Conservation (phyloP, 805 yeast genomes). For the Wickerhamiella brachini region DNA sequence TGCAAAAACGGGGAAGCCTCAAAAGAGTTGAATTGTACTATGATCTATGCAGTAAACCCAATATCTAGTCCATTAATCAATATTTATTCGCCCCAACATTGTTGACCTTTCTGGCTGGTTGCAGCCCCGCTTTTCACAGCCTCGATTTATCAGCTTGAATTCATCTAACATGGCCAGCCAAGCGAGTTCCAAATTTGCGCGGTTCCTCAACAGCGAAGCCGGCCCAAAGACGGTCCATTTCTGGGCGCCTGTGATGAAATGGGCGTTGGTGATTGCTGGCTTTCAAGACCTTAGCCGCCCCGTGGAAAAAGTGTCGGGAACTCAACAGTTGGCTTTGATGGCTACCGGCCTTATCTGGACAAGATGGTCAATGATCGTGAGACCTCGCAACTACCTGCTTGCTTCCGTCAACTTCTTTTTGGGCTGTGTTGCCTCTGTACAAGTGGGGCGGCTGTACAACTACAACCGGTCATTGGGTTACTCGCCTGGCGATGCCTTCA, state of each 20-base stretch:
- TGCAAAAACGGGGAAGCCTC: too few relatives aligned
- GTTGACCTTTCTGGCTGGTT: not conserved
- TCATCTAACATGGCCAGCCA: conserved; percentile 10
- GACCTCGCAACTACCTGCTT: conserved; percentile 70
- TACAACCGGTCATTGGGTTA: conserved; percentile 60
- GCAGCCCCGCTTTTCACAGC: not conserved
- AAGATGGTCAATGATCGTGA: conserved; percentile 91
- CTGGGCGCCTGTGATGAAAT: conserved; percentile 56
- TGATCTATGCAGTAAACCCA: too few relatives aligned
- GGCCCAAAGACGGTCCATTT: conserved; percentile 97
- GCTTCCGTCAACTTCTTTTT: conserved; percentile 92
- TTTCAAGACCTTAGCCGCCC: conserved; percentile 78
- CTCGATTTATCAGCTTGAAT: not conserved
- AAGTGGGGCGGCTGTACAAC: conserved; percentile 53
- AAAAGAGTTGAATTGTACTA: too few relatives aligned
- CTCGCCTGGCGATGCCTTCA: conserved; percentile 37
- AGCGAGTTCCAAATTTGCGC: conserved; percentile 31
- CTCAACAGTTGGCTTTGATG: conserved; percentile 73
- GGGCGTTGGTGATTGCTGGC: conserved; percentile 91
- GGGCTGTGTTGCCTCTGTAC: conserved; percentile 80
- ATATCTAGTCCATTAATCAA: too few relatives aligned
- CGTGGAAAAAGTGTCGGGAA: conserved; percentile 79
- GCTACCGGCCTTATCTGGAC: conserved; percentile 97
- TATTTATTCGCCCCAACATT: too few relatives aligned
- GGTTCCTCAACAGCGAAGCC: conserved; percentile 72